These are phyloP conservation scores for Epicoccum nigrum DNA, from an alignment of 2,329 filamentous ascomycete genomes.

Conservation along the genomic window DNA sequence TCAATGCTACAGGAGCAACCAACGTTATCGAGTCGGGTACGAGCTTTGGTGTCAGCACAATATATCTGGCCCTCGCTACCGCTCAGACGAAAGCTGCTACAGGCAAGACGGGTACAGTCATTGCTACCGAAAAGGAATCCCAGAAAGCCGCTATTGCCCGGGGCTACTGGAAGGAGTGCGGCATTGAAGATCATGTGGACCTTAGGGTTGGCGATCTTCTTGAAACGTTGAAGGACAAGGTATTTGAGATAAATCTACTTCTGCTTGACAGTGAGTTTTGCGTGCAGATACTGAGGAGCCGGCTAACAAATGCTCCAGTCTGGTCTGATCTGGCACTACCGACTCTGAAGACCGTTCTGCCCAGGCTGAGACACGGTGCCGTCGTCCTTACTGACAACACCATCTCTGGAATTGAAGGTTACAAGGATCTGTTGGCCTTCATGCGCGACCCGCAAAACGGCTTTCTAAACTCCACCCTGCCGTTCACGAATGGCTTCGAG, in stretches of 20 bases:
- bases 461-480: constrained; percentile 58
- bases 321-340: constrained; percentile 63
- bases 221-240: constrained; percentile 59
- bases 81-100: neutral
- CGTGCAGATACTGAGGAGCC: constrained; percentile 14
- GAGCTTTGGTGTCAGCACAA: constrained; percentile 66
- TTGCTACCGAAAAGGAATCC: constrained; percentile 1
- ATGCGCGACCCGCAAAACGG: constrained; percentile 55
- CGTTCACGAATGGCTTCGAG: constrained; percentile 58
- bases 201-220: constrained; percentile 56
- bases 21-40: constrained; percentile 66
- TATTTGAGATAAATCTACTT: constrained; percentile 62
- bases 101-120: constrained; percentile 1
- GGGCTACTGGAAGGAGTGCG: constrained; percentile 58
- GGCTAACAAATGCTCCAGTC: constrained; percentile 47
- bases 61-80: constrained; percentile 59
- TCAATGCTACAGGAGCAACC: constrained; percentile 56
- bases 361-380: constrained; percentile 55
- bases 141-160: neutral
- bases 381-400: constrained; percentile 60
- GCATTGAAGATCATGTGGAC: constrained; percentile 40
- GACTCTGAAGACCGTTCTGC: constrained; percentile 55
- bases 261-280: constrained; percentile 63
- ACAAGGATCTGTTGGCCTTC: constrained; percentile 56
- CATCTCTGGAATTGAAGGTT: constrained; percentile 47